Evolutionary conservation across 2,329 filamentous ascomycete genomes (phyloP).

Genomic region (Teratosphaeria destructans): DNA sequence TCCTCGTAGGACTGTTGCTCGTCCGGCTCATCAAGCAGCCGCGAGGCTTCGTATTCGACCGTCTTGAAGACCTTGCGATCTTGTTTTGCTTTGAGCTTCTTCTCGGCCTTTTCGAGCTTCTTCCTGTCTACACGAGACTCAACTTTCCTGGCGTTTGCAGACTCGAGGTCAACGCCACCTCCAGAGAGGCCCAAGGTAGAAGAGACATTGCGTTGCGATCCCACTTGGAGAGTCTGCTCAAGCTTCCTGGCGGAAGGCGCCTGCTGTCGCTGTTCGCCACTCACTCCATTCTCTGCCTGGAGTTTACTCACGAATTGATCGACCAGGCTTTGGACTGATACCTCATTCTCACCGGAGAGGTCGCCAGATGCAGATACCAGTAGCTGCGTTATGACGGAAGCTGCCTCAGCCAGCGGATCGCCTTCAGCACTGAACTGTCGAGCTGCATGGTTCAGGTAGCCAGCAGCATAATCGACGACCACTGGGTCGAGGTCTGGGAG

Average conservation of each 20-base stretch:
- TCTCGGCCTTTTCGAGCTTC: conserved; percentile 97
- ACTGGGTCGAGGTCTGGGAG: conserved; percentile 27
- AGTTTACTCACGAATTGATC: conserved; percentile 82
- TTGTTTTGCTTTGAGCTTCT: conserved; percentile 96
- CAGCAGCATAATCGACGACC: conserved; percentile 45
- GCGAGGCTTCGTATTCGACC: conserved; percentile 93
- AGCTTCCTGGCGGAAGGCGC: conserved; percentile 73
- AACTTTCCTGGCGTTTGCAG: conserved; percentile 83
- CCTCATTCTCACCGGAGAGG: conserved; percentile 59
- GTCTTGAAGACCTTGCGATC: conserved; percentile 98
- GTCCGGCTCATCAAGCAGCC: conserved; percentile 72
- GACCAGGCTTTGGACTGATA: conserved; percentile 71
- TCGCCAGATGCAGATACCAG: conserved; percentile 89
- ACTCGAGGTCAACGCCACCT: conserved; percentile 81
- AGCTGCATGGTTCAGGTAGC: conserved; percentile 89
- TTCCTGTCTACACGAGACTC: conserved; percentile 96
- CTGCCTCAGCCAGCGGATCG: conserved; percentile 78
- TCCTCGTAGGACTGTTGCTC: conserved; percentile 91
- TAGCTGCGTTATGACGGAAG: conserved; percentile 72
- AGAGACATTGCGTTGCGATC: conserved; percentile 88
- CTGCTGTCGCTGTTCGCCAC: conserved; percentile 62
- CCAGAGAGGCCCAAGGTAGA: conserved; percentile 83
- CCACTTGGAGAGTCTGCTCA: conserved; percentile 90
- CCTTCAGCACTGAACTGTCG: conserved; percentile 66
- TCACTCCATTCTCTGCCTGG: conserved; percentile 57